Conservation (phyloP, 805 yeast species). For the Metschnikowia proteae region DNA sequence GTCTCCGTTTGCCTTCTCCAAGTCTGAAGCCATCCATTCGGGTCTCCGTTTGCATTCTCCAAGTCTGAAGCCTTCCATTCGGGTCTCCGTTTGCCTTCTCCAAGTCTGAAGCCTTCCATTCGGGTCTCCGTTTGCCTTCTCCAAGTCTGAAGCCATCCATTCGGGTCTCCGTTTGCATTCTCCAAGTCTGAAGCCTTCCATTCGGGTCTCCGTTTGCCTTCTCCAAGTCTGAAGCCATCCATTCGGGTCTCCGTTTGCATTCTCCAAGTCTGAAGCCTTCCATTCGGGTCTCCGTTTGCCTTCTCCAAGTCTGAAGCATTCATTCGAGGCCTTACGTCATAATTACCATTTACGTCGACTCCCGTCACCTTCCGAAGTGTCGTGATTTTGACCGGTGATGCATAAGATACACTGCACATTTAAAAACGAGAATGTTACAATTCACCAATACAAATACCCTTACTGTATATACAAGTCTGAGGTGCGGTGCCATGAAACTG, state of each 20-base stretch:
- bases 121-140: too few relatives aligned
- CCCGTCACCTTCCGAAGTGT: neutral
- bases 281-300: too few relatives aligned
- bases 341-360: neutral
- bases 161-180: too few relatives aligned
- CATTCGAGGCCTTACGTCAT: neutral
- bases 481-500: slow-evolving; percentile 42
- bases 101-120: too few relatives aligned
- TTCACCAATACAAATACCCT: slow-evolving; percentile 47
- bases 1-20: neutral
- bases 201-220: too few relatives aligned
- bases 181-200: too few relatives aligned
- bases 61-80: neutral
- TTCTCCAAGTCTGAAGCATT: too few relatives aligned
- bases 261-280: too few relatives aligned
- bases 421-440: slow-evolving; percentile 9
- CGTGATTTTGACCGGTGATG: neutral
- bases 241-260: too few relatives aligned
- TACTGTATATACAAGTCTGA: slow-evolving; percentile 48
- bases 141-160: too few relatives aligned
- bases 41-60: neutral
- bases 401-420: slow-evolving; percentile 9
- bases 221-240: too few relatives aligned
- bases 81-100: neutral
- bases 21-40: too few relatives aligned